These are phyloP conservation scores for Crucibulum laeve DNA, from an alignment of 768 basidiomycete genomes.

Conservation along the genomic window DNA sequence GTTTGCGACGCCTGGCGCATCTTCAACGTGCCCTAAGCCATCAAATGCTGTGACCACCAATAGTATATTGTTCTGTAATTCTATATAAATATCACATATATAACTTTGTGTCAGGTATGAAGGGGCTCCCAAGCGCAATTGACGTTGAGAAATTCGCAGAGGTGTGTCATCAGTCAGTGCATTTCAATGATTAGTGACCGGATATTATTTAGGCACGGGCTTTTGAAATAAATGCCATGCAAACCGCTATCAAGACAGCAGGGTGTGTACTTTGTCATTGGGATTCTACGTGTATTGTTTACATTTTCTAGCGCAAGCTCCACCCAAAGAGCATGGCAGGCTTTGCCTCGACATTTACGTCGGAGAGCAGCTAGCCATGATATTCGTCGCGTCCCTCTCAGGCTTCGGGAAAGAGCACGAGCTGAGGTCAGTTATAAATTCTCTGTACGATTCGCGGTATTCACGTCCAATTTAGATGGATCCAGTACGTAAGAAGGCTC, in stretches of 20 bases:
- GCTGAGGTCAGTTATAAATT: conserved; percentile 57
- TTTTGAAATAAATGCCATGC: conserved; percentile 90
- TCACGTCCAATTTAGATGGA: conserved; percentile 38
- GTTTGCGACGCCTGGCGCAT: conserved; percentile 14
- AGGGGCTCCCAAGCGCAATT: conserved; percentile 64
- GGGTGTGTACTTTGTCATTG: conserved; percentile 41
- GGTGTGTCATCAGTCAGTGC: conserved; percentile 32
- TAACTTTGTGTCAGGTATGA: conserved; percentile 37
- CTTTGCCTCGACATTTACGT: conserved; percentile 86
- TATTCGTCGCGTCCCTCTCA: conserved; percentile 83
- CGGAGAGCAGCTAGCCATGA: conserved; percentile 94
- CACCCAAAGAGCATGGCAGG: conserved; percentile 87
- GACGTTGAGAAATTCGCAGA: conserved; percentile 89
- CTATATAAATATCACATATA: neutral
- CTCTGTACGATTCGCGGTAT: neutral
- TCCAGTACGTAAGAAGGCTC: conserved; percentile 30
- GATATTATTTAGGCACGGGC: conserved; percentile 57
- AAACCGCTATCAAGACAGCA: conserved; percentile 77
- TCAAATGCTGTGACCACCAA: conserved; percentile 26
- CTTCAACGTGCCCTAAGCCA: conserved; percentile 29
- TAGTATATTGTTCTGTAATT: neutral
- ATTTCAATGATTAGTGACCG: conserved; percentile 1
- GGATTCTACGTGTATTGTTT: neutral
- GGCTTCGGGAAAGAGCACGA: conserved; percentile 76
- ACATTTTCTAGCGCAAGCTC: conserved; percentile 50